Percentiles rank a stretch among this genome's conserved stretches.
phyloP scores from a whole-genome alignment of 2,329 filamentous ascomycete species.

The Fusarium buxicola region DNA sequence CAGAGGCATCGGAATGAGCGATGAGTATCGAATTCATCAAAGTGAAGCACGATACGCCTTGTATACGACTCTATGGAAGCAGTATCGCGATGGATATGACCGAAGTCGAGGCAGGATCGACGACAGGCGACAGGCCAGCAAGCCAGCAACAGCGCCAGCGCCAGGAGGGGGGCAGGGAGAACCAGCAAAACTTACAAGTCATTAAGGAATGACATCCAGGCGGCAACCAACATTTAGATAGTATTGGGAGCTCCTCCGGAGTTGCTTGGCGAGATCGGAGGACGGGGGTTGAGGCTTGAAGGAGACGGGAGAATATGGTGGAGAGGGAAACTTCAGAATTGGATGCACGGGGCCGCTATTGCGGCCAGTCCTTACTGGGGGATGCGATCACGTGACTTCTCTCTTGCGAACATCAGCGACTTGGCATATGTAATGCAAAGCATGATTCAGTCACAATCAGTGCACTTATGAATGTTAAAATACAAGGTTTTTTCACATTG shows the following conservation, averaged over 20 bases:
- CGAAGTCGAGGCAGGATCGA: conserved; percentile 52
- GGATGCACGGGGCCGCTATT: conserved; percentile 45
- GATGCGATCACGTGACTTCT: conserved; percentile 23
- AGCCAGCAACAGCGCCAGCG: conserved; percentile 47
- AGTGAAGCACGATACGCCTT: conserved; percentile 40
- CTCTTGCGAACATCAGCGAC: no score
- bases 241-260: conserved; percentile 40
- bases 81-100: conserved; percentile 51
- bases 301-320: conserved; percentile 51
- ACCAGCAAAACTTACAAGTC: conserved; percentile 60
- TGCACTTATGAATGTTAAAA: no score
- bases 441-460: no score
- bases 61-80: conserved; percentile 44
- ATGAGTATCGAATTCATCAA: conserved; percentile 53
- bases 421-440: no score
- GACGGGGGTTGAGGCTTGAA: conserved; percentile 46
- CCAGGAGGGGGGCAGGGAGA: conserved; percentile 42
- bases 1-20: conserved; percentile 50
- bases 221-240: conserved; percentile 47
- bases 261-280: conserved; percentile 46
- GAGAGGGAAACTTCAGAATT: conserved; percentile 55
- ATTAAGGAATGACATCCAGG: conserved; percentile 59
- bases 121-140: conserved; percentile 52
- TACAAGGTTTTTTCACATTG: no score
- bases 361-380: conserved; percentile 40